Evolutionary conservation across 1,139 yeast species (phyloP).

Genomic region (Geotrichum macrosporum): DNA sequence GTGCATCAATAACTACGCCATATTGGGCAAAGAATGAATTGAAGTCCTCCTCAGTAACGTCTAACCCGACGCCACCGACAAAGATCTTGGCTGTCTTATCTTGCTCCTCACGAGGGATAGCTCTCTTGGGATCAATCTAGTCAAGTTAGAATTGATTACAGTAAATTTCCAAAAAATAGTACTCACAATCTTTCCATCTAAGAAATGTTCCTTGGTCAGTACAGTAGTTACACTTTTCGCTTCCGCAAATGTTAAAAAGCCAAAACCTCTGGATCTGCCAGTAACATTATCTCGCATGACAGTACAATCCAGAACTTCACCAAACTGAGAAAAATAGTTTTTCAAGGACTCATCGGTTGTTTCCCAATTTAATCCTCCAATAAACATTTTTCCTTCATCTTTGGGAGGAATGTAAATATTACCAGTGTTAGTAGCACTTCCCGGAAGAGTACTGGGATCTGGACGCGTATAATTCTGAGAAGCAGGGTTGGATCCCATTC

Average conservation of each 20-base stretch:
- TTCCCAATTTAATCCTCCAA: conserved; percentile 98
- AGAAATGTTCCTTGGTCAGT: conserved; percentile 77
- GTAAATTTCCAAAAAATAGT: too few species aligned
- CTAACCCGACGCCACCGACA: conserved; percentile 97
- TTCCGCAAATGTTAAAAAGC: conserved; percentile 83
- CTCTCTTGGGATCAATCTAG: conserved; percentile 91
- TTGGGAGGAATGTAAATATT: conserved; percentile 42
- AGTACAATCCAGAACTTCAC: conserved; percentile 83
- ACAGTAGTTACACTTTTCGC: conserved; percentile 84
- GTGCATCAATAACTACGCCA: conserved; percentile 94
- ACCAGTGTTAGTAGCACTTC: conserved; percentile 33
- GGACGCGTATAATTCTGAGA: conserved; percentile 6
- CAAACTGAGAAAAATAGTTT: conserved; percentile 82
- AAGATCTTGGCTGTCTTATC: conserved; percentile 96
- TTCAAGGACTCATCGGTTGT: conserved; percentile 77
- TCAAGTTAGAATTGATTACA: too few species aligned
- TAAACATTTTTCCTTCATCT: conserved; percentile 84
- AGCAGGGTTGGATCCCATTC: not conserved
- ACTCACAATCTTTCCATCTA: conserved; percentile 76
- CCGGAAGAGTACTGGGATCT: conserved; percentile 19
- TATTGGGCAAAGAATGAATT: conserved; percentile 82
- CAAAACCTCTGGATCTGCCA: conserved; percentile 96
- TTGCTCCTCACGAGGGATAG: conserved; percentile 97
- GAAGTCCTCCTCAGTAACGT: conserved; percentile 89
- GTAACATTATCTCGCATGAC: conserved; percentile 90